Evolutionary conservation across 768 basidiomycete genomes (phyloP), one percentile per base, ranked within the genome.

Genomic region (Hydnum rufescens): DNA sequence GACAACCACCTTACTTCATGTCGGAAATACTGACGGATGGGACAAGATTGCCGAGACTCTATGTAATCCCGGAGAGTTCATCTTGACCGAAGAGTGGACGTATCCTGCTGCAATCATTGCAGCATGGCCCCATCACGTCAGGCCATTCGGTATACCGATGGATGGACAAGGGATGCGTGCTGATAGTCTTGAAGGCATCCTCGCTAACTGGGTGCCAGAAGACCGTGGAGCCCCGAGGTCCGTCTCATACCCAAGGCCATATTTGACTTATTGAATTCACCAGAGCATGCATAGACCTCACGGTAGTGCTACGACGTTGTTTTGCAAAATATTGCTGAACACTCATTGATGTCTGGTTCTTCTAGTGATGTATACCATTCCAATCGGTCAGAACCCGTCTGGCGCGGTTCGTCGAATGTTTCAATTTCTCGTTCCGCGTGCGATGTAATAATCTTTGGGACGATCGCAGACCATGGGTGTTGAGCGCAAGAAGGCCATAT

Each of bases 381-480:
- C 84, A 0, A 70, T 83, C n/a, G 83, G 82, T 26, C 84, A 89
- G 65, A 89, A 89, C 63, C 87, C 85, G 3, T 80, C 77, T 3
- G 86, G 86, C 19, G 66, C 73, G 23, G 78, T 80, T 54, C 65
- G 76, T 67, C 13, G 3, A n/a, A 42, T 28, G 29, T 23, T 32
- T 25, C 23, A 49, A 18, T 28, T 42, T 57, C 52, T 16, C 6
- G 16, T 30, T 19, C 39, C 30, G 2, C 5, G 22, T 4, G 6
- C 5, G 0, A 36, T 4, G 3, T n/a, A 30, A 6, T 25, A 3
- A 5, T 58, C 82, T 70, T 13, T 13, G 13, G 26, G 13, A 8
- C 44, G 1, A 13, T 26, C 13, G 26, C 44, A 47, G 44, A 82
- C 79, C 0, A 80, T 81, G 75, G 64, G 68, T 5, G 59, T 63